phyloP scores from a whole-genome alignment of 345 rosid species.

The Hibiscus syriacus region DNA sequence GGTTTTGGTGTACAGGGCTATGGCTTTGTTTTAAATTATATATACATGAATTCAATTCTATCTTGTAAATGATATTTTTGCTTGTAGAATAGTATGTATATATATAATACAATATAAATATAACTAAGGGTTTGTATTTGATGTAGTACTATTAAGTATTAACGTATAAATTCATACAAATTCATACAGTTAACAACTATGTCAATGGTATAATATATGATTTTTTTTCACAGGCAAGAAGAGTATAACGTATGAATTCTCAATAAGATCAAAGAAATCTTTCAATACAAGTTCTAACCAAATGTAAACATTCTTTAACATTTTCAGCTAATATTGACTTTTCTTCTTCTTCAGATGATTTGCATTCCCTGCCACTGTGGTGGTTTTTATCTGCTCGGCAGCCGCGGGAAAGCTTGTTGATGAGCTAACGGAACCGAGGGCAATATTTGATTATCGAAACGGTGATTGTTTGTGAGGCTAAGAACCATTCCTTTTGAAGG shows the following conservation, averaged over 20 bases:
- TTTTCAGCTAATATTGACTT: constrained; percentile 8
- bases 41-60: too few species aligned
- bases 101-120: too few species aligned
- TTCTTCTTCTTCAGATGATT: not conserved
- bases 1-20: too few species aligned
- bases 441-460: not conserved
- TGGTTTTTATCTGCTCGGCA: constrained; percentile 11
- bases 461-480: constrained; percentile 28
- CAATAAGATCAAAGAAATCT: not conserved
- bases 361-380: not conserved
- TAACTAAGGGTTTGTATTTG: too few species aligned
- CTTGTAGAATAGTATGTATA: too few species aligned
- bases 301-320: constrained; percentile 17
- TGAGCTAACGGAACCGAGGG: constrained; percentile 1
- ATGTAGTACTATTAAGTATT: too few species aligned
- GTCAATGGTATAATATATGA: too few species aligned
- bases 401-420: constrained; percentile 18
- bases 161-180: too few species aligned
- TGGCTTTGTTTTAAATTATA: too few species aligned
- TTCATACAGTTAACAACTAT: too few species aligned
- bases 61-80: too few species aligned
- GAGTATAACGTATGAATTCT: not conserved
- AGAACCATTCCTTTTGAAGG: constrained; percentile 39
- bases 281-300: not conserved
- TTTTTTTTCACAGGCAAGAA: too few species aligned